Base-by-base conservation (phyloP, 371 early-diverging fungal genomes). In the Actinomucor elegans region DNA sequence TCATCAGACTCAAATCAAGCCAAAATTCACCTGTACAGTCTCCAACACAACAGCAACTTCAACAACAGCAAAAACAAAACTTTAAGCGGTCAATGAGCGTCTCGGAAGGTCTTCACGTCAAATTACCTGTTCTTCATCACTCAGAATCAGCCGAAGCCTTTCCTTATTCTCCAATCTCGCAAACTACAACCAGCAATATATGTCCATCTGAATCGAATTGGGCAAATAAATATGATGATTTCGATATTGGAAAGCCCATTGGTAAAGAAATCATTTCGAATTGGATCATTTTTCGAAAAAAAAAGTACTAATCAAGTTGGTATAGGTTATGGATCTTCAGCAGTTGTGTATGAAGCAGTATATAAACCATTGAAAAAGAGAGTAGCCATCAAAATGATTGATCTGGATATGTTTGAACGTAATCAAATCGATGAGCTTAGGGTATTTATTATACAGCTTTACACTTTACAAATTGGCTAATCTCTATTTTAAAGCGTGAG, bases 381-480 rank as follows among this genome's bases (percentile, higher is more conserved):
- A 31, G 90, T 95, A 7, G 91, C 91, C 23, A 77, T 93, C 34
- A 95, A 95, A 62, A 84, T 92, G 66, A 92, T 95, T 60, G 94
- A 95, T 64, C 64, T 95, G 61, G 95, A 95, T 66, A 80, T 85
- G 84, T 95, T 95, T 81, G 94, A 93, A 61, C 80, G 94, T 15
- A 91, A 93, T 67, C 95, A 95, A 67, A 94, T 94, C 40, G 94
- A 93, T 60, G 93, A 93, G 66, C 81, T 94, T 42, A 62, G 94
- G 66, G 88, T 90, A 79, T 59, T 51, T 36, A 51, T 43, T 44
- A 33, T 11, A 24, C 23, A 15, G 14, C 15, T 31, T 12, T 21
- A 27, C 29, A 31, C 17, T 15, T 38, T 10, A 21, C 17, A 5
- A 12, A 3, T 28, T 50, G 21, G 21, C 40, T 50, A 48, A 36